Percentiles rank a stretch among this genome's conserved stretches.
phyloP scores from a whole-genome alignment of 306 rosid species.

The Prunus kanzakura region DNA sequence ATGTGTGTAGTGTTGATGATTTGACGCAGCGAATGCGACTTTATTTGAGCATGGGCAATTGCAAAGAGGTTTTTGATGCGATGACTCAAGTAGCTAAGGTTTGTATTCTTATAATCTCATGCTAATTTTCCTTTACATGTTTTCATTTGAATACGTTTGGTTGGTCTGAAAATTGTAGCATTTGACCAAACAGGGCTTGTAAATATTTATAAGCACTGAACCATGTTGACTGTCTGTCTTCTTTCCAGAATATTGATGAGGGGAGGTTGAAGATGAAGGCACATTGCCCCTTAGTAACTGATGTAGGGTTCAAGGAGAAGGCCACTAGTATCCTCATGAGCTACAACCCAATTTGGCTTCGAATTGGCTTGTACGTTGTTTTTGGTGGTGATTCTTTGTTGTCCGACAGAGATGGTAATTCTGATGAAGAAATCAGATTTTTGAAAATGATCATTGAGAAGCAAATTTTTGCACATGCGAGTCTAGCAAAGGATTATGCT shows the following conservation, averaged over 20 bases:
- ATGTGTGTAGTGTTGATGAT: conserved; percentile 83
- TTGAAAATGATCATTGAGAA: conserved; percentile 74
- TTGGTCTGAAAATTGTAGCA: not conserved
- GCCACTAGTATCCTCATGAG: conserved; percentile 61
- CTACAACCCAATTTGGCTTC: conserved; percentile 78
- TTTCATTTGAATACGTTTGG: conserved; percentile 2
- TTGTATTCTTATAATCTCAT: conserved; percentile 19
- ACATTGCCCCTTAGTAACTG: conserved; percentile 82
- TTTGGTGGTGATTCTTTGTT: conserved; percentile 84
- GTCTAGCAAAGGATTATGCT: conserved; percentile 66
- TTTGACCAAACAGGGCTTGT: not conserved
- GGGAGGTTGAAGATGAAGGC: conserved; percentile 89
- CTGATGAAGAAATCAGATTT: conserved; percentile 61
- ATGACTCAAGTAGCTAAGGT: conserved; percentile 79
- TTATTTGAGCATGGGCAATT: conserved; percentile 56
- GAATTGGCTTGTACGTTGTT: conserved; percentile 67
- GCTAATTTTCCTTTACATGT: too few relatives aligned
- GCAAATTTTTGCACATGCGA: conserved; percentile 63
- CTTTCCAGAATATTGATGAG: conserved; percentile 65
- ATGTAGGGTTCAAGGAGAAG: conserved; percentile 69
- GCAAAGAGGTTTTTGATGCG: conserved; percentile 57
- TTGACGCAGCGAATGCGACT: conserved; percentile 66
- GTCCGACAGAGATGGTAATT: conserved; percentile 42
- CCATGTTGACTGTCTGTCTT: not conserved
- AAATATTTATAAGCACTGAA: not conserved